These are phyloP conservation scores for Xylariaceae sp. DNA, from an alignment of 2,329 filamentous ascomycete species.

Conservation along the genomic window DNA sequence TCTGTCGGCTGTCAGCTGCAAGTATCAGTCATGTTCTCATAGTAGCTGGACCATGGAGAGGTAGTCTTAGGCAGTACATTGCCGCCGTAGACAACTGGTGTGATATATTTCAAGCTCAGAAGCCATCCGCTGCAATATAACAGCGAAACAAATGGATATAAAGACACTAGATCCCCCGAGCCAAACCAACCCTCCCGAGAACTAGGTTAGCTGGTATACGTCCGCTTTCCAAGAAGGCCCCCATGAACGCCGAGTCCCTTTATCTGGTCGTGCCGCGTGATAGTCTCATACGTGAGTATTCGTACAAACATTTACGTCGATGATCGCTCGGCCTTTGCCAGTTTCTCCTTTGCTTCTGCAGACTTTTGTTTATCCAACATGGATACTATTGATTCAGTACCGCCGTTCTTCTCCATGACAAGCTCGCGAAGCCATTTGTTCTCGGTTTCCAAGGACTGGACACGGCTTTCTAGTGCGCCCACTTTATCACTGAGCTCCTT, in stretches of 20 bases:
- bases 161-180: too few relatives aligned
- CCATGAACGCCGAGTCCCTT: too few relatives aligned
- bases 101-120: slow-evolving; percentile 11
- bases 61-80: slow-evolving; percentile 5
- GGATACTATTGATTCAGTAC: slow-evolving; percentile 48
- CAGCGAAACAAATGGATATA: too few relatives aligned
- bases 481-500: slow-evolving; percentile 84
- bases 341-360: slow-evolving; percentile 24
- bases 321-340: slow-evolving; percentile 12
- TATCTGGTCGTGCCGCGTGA: too few relatives aligned
- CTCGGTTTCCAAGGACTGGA: slow-evolving; percentile 61
- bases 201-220: too few relatives aligned
- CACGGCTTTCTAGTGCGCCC: slow-evolving; percentile 64
- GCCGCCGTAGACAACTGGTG: slow-evolving; percentile 7
- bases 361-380: slow-evolving; percentile 49
- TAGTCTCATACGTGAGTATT: too few relatives aligned
- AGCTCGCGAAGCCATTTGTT: slow-evolving; percentile 50
- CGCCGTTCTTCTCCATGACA: slow-evolving; percentile 78
- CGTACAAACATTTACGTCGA: slow-evolving; percentile 3
- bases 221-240: too few relatives aligned
- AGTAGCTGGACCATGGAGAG: too few relatives aligned
- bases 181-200: too few relatives aligned
- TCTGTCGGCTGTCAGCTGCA: too few relatives aligned
- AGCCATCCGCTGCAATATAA: too few relatives aligned
- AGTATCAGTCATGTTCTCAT: too few relatives aligned